Percentiles rank a stretch among this genome's conserved stretches.
Evolutionary conservation across 129 eudicot species (phyloP).

Genomic region (Pseudognaphalium luteoalbum): DNA sequence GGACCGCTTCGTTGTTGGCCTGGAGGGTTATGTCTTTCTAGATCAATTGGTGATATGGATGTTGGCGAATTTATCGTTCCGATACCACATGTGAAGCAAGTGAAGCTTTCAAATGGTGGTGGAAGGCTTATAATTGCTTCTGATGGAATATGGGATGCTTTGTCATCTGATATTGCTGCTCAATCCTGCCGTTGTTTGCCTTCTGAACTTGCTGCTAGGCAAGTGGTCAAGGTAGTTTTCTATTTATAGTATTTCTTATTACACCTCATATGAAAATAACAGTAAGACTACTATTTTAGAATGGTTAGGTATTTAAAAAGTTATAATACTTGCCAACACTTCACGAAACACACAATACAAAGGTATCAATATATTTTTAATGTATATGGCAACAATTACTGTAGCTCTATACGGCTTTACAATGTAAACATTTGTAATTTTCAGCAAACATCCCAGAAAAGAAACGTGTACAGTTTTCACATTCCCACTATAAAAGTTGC

Average conservation of each 20-base stretch:
- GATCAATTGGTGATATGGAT: slow-evolving; percentile 92
- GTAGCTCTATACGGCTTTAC: too few species aligned
- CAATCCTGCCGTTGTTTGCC: slow-evolving; percentile 77
- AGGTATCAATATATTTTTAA: too few species aligned
- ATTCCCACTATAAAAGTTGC: too few species aligned
- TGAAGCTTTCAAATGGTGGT: slow-evolving; percentile 72
- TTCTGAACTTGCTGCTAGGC: slow-evolving; percentile 83
- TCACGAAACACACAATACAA: too few species aligned
- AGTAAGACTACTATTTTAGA: too few species aligned
- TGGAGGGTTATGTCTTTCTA: slow-evolving; percentile 89
- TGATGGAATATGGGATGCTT: slow-evolving; percentile 91
- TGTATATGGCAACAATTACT: too few species aligned
- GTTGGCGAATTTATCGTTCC: slow-evolving; percentile 91
- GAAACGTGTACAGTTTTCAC: too few species aligned
- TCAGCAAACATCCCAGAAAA: too few species aligned
- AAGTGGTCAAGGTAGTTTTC: slow-evolving; percentile 67
- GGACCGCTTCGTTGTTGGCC: slow-evolving; percentile 98
- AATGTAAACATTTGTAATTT: too few species aligned
- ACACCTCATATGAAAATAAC: too few species aligned
- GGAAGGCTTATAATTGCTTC: slow-evolving; percentile 89
- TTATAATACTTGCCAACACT: too few species aligned
- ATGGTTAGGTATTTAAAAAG: too few species aligned
- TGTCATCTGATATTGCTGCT: slow-evolving; percentile 69
- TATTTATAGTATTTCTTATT: not conserved
- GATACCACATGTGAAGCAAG: slow-evolving; percentile 84